Percentiles rank a stretch among this genome's conserved stretches.
phyloP scores from a whole-genome alignment of 1,284 basidiomycete genomes.

The Quambalaria eucalypti region DNA sequence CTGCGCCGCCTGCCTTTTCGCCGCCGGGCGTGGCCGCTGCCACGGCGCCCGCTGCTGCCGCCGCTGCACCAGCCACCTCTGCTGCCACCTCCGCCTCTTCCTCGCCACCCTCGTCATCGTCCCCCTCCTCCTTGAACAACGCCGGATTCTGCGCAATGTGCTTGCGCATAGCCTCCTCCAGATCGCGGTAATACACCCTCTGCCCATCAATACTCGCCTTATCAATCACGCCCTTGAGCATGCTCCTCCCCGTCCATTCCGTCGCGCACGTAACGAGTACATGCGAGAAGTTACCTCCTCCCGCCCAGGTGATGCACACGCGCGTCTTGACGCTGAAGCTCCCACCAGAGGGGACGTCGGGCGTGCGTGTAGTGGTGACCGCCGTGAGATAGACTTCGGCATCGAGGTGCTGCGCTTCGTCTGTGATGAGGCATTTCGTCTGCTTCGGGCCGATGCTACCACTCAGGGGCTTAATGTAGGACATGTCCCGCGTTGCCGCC shows the following conservation, averaged over 20 bases:
- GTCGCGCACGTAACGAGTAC: constrained; percentile 82
- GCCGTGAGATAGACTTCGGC: constrained; percentile 74
- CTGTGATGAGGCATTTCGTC: constrained; percentile 84
- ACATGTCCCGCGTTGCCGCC: constrained; percentile 66
- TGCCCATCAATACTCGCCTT: constrained; percentile 88
- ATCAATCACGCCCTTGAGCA: constrained; percentile 93
- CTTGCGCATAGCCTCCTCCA: constrained; percentile 64
- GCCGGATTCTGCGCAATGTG: constrained; percentile 80
- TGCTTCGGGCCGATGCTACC: constrained; percentile 83
- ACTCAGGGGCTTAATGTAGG: constrained; percentile 87
- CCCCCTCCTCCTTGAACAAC: constrained; percentile 78
- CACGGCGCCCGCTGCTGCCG: no score
- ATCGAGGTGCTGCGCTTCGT: constrained; percentile 72
- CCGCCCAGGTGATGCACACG: constrained; percentile 91
- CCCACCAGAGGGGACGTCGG: constrained; percentile 85
- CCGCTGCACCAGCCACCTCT: neutral
- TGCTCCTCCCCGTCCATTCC: constrained; percentile 91
- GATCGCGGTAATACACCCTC: constrained; percentile 72
- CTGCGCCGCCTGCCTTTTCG: neutral
- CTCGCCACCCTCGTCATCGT: constrained; percentile 47
- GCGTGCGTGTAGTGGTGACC: constrained; percentile 81
- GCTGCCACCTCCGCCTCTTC: constrained; percentile 1
- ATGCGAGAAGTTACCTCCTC: constrained; percentile 59
- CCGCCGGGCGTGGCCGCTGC: neutral
- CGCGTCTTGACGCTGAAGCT: constrained; percentile 87